phyloP scores from a whole-genome alignment of 495 filamentous ascomycete species.

The Jackrogersella multiformis region DNA sequence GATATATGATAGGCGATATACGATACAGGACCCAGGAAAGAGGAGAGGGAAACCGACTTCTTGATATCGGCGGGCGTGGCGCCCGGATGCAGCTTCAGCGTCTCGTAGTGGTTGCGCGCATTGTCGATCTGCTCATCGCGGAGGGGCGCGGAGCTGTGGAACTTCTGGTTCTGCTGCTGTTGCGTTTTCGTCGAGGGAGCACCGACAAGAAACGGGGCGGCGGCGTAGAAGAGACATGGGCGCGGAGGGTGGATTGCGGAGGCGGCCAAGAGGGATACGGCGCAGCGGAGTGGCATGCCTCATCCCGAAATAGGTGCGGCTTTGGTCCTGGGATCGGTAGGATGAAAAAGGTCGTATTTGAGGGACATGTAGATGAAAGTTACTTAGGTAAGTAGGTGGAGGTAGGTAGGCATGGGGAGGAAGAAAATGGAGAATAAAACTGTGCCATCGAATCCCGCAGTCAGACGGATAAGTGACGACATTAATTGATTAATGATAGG shows the following conservation, averaged over 20 bases:
- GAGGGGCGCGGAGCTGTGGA: slow-evolving; percentile 26
- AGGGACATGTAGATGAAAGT: too few relatives aligned
- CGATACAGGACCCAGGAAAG: too few relatives aligned
- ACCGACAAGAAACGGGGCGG: slow-evolving; percentile 1
- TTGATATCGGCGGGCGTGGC: slow-evolving; percentile 84
- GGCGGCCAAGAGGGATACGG: slow-evolving; percentile 20
- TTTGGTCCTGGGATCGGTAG: slow-evolving; percentile 9
- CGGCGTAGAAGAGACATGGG: slow-evolving; percentile 19
- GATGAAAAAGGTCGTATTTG: neutral
- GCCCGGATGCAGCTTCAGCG: slow-evolving; percentile 72
- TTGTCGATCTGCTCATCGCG: slow-evolving; percentile 45
- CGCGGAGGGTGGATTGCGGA: slow-evolving; percentile 21
- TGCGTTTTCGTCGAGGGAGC: neutral
- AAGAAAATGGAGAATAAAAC: neutral
- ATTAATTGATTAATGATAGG: neutral
- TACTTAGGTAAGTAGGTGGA: too few relatives aligned
- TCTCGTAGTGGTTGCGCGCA: slow-evolving; percentile 76
- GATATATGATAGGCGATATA: too few relatives aligned
- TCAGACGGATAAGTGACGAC: slow-evolving; percentile 10
- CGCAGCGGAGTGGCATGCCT: slow-evolving; percentile 38
- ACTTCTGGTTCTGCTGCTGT: neutral
- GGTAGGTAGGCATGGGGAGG: neutral
- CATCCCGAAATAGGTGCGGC: slow-evolving; percentile 27
- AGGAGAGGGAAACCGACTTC: slow-evolving; percentile 61
- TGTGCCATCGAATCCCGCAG: slow-evolving; percentile 1